Evolutionary conservation across 768 basidiomycete genomes (phyloP).

Genomic region (Phlebiopsis gigantea): DNA sequence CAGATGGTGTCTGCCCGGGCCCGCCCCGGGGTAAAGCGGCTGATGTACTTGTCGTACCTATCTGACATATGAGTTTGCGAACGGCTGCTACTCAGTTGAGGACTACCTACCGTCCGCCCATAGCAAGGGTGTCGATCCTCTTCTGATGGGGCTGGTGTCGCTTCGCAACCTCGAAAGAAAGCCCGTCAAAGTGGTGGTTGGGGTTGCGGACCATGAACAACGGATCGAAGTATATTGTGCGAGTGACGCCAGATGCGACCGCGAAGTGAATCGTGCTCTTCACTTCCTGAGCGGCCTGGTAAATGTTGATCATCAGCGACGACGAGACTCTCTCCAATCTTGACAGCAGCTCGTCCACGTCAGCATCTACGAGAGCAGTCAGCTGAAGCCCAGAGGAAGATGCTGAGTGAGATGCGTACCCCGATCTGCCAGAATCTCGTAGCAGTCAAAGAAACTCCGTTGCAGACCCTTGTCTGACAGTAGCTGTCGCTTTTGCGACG

Average conservation of each 20-base stretch:
- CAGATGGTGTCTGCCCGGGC: slow-evolving; percentile 49
- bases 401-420: slow-evolving; percentile 45
- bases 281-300: slow-evolving; percentile 53
- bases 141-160: slow-evolving; percentile 39
- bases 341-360: slow-evolving; percentile 50
- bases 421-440: slow-evolving; percentile 63
- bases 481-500: slow-evolving; percentile 63
- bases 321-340: slow-evolving; percentile 61
- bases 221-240: slow-evolving; percentile 64
- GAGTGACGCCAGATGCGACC: slow-evolving; percentile 52
- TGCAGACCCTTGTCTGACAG: slow-evolving; percentile 67
- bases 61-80: neutral
- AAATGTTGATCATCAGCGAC: slow-evolving; percentile 41
- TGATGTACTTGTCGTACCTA: slow-evolving; percentile 72
- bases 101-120: slow-evolving; percentile 65
- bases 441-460: slow-evolving; percentile 63
- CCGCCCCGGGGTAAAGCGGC: slow-evolving; percentile 52
- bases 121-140: slow-evolving; percentile 65
- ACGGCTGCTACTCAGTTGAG: neutral
- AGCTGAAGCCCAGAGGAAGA: neutral
- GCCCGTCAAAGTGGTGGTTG: slow-evolving; percentile 63
- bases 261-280: slow-evolving; percentile 58
- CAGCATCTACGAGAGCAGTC: slow-evolving; percentile 40
- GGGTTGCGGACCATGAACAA: slow-evolving; percentile 63
- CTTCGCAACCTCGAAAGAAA: slow-evolving; percentile 70